phyloP scores from a whole-genome alignment of 2,329 filamentous ascomycete species.

The Nemania serpens region DNA sequence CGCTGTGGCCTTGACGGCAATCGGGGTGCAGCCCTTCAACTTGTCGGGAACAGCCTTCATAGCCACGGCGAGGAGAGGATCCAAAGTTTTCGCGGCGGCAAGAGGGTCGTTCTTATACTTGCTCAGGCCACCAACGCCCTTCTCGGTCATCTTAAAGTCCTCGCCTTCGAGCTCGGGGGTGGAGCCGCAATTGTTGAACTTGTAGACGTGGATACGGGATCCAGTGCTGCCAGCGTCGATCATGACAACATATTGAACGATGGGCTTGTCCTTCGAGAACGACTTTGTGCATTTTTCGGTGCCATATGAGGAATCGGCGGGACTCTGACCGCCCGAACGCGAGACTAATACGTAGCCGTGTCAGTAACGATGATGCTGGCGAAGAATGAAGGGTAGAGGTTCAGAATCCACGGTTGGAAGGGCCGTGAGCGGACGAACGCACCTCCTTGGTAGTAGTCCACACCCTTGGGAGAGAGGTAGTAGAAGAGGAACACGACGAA shows the following conservation, averaged over 20 bases:
- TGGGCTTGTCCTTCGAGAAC: conserved; percentile 83
- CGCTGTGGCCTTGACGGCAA: conserved; percentile 98
- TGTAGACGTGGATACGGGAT: conserved; percentile 97
- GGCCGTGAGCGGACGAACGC: conserved; percentile 26
- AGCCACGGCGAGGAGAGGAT: conserved; percentile 84
- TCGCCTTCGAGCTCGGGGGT: conserved; percentile 95
- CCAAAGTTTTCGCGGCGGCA: conserved; percentile 86
- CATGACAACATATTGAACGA: conserved; percentile 98
- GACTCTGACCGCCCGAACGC: conserved; percentile 53
- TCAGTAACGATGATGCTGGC: conserved; percentile 26
- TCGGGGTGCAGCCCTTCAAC: conserved; percentile 86
- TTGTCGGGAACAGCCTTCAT: conserved; percentile 83
- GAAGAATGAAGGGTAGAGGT: not conserved
- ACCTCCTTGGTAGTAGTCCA: conserved; percentile 58
- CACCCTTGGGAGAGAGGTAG: conserved; percentile 64
- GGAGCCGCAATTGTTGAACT: conserved; percentile 97
- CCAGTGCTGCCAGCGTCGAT: conserved; percentile 97
- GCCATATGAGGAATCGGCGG: conserved; percentile 65
- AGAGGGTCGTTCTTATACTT: conserved; percentile 85
- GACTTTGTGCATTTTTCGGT: conserved; percentile 81
- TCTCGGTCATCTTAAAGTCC: conserved; percentile 90
- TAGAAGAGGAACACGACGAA: conserved; percentile 65
- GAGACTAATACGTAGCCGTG: conserved; percentile 27
- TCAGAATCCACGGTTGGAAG: too few species aligned
- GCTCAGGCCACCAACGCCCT: conserved; percentile 81